Conservation (phyloP, 768 basidiomycete genomes). For the Austroboletus eburneus region DNA sequence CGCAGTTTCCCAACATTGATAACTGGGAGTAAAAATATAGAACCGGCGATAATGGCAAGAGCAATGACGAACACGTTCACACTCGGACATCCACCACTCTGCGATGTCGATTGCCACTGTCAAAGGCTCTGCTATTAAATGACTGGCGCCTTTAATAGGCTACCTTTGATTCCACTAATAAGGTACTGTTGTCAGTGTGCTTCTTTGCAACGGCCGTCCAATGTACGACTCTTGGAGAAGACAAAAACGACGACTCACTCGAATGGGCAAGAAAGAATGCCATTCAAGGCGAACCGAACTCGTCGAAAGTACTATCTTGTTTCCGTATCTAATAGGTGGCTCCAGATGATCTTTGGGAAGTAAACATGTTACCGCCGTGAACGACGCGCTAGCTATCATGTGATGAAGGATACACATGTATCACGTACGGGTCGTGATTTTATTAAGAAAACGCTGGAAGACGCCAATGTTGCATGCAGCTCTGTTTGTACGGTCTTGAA, state of each 20-base stretch:
- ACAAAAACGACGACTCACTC: constrained; percentile 80
- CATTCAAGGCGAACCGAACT: constrained; percentile 84
- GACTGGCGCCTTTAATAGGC: constrained; percentile 44
- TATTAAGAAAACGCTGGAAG: constrained; percentile 79
- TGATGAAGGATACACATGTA: constrained; percentile 81
- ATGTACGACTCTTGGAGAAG: constrained; percentile 78
- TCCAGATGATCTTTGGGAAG: constrained; percentile 92
- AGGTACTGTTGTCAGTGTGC: constrained; percentile 81
- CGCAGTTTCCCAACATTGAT: no score
- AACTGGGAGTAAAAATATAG: no score
- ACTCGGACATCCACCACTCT: constrained; percentile 33
- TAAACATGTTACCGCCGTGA: constrained; percentile 46
- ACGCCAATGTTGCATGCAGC: constrained; percentile 63
- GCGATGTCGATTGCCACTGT: constrained; percentile 8
- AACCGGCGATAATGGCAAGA: no score
- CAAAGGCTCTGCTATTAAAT: constrained; percentile 1
- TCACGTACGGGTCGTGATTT: constrained; percentile 82
- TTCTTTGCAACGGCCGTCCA: constrained; percentile 97
- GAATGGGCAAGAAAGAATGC: constrained; percentile 69
- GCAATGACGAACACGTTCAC: no score
- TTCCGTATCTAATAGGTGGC: not conserved
- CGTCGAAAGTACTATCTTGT: constrained; percentile 47
- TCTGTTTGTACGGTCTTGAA: constrained; percentile 49
- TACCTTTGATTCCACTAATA: constrained; percentile 81
- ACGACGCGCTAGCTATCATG: not conserved